Evolutionary conservation across 129 eudicot species (phyloP), one percentile per base, ranked within the genome.

Genomic region (Helianthus tuberosus): DNA sequence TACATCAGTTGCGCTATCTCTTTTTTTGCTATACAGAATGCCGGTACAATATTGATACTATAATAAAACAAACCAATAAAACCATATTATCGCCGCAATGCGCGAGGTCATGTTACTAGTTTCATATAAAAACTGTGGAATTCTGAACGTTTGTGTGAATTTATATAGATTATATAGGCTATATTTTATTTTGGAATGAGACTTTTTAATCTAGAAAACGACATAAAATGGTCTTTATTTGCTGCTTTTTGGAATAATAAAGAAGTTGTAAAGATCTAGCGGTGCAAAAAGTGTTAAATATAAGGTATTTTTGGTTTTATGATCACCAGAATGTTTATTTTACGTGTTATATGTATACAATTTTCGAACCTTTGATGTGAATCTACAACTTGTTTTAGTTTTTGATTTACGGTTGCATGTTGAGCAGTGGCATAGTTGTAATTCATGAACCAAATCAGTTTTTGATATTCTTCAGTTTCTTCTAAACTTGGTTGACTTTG

Each of bases 401-500:
- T 55, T 60, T 27, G 43, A 27, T 60, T 13, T 15, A 11, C 65
- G 9, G 29, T 60, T 12, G 11, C 35, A 49, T 41, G 46, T 8
- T 41, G 46, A 41, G 46, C 46, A 41, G 46, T 41, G 46, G 46
- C 46, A 41, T 41, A 41, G 46, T 41, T 41, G 46, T 41, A 41
- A 41, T 5, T 41, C 46, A 41, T 41, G 46, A 41, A 41, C 9
- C 46, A 10, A 6, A 5, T 41, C 46, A 41, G 46, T 41, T 41
- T 41, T 41, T 17, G 38, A 12, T 32, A 35, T 15, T 64, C 27
- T 49, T 35, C 8, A 17, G 17, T 58, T 47, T 68, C 27, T 77
- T 68, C 5, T 57, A 52, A 61, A 46, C 73, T 74, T 67, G 54
- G 55, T 44, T 74, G 73, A 38, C n/a, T 17, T 48, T 57, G 68